These are phyloP conservation scores for Clohesyomyces aquaticus DNA, from an alignment of 495 filamentous ascomycete genomes.

Conservation along the genomic window DNA sequence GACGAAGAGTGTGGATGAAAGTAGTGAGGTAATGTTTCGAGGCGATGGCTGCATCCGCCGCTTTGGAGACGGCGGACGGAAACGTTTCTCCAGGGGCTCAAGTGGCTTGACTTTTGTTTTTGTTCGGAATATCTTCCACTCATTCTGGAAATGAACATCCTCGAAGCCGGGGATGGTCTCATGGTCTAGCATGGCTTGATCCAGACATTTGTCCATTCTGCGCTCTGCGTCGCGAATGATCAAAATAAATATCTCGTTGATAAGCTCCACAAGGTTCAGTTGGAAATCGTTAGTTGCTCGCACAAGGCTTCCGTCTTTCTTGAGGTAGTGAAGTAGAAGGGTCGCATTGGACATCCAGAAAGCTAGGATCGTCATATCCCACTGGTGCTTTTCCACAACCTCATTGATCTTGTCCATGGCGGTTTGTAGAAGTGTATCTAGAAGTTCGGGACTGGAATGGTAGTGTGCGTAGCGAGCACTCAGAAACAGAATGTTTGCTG, in stretches of 20 bases:
- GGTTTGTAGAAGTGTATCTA: constrained; percentile 76
- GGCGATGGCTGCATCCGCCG: constrained; percentile 88
- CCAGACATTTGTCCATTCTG: constrained; percentile 93
- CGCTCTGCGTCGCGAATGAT: constrained; percentile 98
- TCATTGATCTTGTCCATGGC: constrained; percentile 97
- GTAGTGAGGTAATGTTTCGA: constrained; percentile 92
- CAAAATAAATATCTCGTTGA: constrained; percentile 99
- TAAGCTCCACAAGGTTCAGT: constrained; percentile 87
- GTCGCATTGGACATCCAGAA: constrained; percentile 99
- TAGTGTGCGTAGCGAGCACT: constrained; percentile 97
- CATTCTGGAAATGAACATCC: constrained; percentile 93
- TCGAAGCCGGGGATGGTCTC: constrained; percentile 98
- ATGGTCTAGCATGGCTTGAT: constrained; percentile 92
- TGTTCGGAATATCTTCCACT: constrained; percentile 94
- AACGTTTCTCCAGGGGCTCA: constrained; percentile 87
- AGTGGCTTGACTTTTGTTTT: constrained; percentile 83
- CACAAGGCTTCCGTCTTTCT: constrained; percentile 85
- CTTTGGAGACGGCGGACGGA: constrained; percentile 92
- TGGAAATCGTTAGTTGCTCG: constrained; percentile 88
- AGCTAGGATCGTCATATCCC: constrained; percentile 99
- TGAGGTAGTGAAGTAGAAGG: constrained; percentile 90
- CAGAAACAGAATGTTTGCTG: constrained; percentile 94
- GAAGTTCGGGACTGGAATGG: constrained; percentile 83
- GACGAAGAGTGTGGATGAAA: constrained; percentile 96
- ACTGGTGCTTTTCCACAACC: constrained; percentile 90